Evolutionary conservation across 2,329 filamentous ascomycete species (phyloP), one percentile per base, ranked within the genome.

Genomic region (Ceratocystis cubensis): DNA sequence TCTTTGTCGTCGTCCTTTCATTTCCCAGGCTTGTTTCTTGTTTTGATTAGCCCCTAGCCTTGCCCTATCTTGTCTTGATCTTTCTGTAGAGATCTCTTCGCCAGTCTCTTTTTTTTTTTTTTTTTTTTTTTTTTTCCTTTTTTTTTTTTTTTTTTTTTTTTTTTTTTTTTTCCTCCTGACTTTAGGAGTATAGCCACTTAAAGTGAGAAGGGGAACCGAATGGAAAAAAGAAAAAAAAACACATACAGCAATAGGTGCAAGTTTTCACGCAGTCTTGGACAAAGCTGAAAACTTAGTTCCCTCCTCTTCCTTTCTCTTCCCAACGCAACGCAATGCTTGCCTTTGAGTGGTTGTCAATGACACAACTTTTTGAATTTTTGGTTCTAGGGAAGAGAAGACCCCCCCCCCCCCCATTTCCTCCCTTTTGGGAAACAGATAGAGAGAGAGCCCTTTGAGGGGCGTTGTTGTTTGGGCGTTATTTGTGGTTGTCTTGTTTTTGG

Each of bases 1-100:
- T 59, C 56, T 59, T 59, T 59, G 28, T 59, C 56, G 56, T 59
- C 15, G 33, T 59, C 61, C 45, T 63, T 63, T 63, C 41, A 46
- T 30, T 63, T 45, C 25, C 61, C 61, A 46, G 44, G 20, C 45
- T 25, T 41, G 45, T 44, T 44, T 44, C 61, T 44, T 46, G n/a
- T 63, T 63, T 63, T 63, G 28, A 46, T 48, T 63, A 46, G 41
- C 33, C 41, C 30, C 45, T 63, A 44, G 59, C 30, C 44, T 46
- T 25, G 45, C 8, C 8, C 7, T n/a, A 15, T 28, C 17, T 61
- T 61, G 20, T 48, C 46, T 48, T 48, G 46, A 48, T 48, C 46
- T 20, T n/a, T 22, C 46, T 48, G 46, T 48, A 22, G 8, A 5
- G 37, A 10, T 53, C 48, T 25, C 22, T 22, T 50, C 17, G 46